Evolutionary conservation across 495 filamentous ascomycete species (phyloP).

Genomic region (Xylaria bambusicola): DNA sequence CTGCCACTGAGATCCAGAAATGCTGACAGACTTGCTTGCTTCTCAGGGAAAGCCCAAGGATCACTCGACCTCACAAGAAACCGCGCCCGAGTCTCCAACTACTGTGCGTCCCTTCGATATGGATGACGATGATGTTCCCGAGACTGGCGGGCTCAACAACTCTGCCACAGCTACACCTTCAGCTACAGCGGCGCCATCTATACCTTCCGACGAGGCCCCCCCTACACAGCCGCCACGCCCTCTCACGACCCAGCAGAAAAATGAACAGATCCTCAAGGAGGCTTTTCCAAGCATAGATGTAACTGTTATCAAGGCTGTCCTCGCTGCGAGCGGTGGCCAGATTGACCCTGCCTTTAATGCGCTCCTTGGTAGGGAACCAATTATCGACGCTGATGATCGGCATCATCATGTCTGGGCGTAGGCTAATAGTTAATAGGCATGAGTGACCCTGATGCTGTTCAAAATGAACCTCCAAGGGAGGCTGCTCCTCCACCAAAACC

Average conservation of each 20-base stretch:
- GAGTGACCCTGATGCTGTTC: slow-evolving; percentile 86
- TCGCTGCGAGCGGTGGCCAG: slow-evolving; percentile 80
- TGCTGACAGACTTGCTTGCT: slow-evolving; percentile 1
- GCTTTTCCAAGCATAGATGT: slow-evolving; percentile 87
- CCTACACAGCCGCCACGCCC: slow-evolving; percentile 91
- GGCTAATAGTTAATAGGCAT: slow-evolving; percentile 59
- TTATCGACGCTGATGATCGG: neutral
- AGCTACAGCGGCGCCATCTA: slow-evolving; percentile 42
- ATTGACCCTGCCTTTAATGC: slow-evolving; percentile 97
- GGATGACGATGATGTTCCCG: slow-evolving; percentile 79
- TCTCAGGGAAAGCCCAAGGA: slow-evolving; percentile 37
- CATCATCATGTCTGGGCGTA: neutral
- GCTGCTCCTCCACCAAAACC: slow-evolving; percentile 64
- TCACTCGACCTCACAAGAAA: slow-evolving; percentile 23
- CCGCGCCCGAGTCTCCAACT: slow-evolving; percentile 73
- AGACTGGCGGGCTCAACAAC: slow-evolving; percentile 52
- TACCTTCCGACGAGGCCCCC: slow-evolving; percentile 50
- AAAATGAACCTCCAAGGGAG: slow-evolving; percentile 52
- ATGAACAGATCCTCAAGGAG: slow-evolving; percentile 86
- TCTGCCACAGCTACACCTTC: slow-evolving; percentile 42
- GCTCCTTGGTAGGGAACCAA: slow-evolving; percentile 65
- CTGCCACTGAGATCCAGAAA: neutral
- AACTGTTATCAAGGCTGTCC: slow-evolving; percentile 81
- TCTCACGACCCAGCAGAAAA: slow-evolving; percentile 74
- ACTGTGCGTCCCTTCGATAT: slow-evolving; percentile 82